Percentiles rank a stretch among this genome's conserved stretches.
Evolutionary conservation across 2,329 filamentous ascomycete species (phyloP).

Genomic region (Curvularia hawaiiensis): DNA sequence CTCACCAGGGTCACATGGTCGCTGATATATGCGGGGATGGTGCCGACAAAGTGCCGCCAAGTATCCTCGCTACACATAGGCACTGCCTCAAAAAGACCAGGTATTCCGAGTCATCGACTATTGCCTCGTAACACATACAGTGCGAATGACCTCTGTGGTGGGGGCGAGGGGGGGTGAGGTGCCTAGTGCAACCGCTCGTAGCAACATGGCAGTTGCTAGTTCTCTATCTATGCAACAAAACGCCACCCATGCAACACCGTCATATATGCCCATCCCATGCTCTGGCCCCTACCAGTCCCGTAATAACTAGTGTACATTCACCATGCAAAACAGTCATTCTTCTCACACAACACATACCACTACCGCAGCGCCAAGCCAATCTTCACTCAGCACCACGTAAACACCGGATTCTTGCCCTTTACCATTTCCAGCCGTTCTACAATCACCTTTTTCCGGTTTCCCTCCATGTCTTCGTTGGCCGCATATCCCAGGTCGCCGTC

Average conservation of each 20-base stretch:
- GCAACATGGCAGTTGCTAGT: neutral
- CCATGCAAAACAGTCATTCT: constrained; percentile 6
- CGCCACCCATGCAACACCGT: constrained; percentile 12
- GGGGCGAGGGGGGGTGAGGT: neutral
- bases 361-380: neutral
- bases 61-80: neutral
- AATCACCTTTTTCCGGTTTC: constrained; percentile 90
- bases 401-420: constrained; percentile 93
- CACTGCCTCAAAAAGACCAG: neutral
- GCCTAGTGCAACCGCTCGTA: neutral
- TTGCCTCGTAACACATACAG: neutral
- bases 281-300: constrained; percentile 1
- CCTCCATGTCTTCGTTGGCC: constrained; percentile 91
- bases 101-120: neutral
- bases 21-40: constrained; percentile 1
- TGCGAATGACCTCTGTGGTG: neutral
- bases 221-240: constrained; percentile 12
- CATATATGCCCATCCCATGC: constrained; percentile 3
- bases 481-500: constrained; percentile 95
- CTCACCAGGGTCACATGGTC: constrained; percentile 3
- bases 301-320: constrained; percentile 8
- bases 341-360: constrained; percentile 2
- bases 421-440: constrained; percentile 95
- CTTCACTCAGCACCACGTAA: constrained; percentile 82
- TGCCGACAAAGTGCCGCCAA: constrained; percentile 1